Evolutionary conservation across 108 stramenopile species (phyloP).

Genomic region (Nitzschia sp.): DNA sequence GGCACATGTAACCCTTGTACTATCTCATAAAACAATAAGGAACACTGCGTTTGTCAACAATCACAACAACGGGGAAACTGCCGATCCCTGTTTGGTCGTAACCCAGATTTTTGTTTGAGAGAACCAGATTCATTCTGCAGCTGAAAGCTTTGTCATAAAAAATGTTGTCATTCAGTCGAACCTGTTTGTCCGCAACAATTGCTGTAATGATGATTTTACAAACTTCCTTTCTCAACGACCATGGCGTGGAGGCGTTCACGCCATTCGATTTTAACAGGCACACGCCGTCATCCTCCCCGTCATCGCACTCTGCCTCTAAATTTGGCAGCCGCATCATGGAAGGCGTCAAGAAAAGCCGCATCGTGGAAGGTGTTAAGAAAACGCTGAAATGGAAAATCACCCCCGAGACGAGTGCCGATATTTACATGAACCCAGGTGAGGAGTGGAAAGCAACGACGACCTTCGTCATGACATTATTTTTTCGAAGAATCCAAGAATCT

Average conservation of each 20-base stretch:
- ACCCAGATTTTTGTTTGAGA: too few relatives aligned
- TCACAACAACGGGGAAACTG: too few relatives aligned
- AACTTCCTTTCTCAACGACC: not conserved
- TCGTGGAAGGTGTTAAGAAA: not conserved
- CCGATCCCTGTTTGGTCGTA: too few relatives aligned
- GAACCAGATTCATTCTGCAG: too few relatives aligned
- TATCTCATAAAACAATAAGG: too few relatives aligned
- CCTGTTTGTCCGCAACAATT: not conserved
- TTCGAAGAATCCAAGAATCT: not conserved
- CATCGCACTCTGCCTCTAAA: not conserved
- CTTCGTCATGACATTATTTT: not conserved
- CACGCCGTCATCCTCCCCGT: not conserved
- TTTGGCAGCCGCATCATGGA: not conserved
- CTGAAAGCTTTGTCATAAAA: too few relatives aligned
- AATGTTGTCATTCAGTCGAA: not conserved
- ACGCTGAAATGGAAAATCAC: slow-evolving; percentile 1
- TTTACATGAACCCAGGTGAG: slow-evolving; percentile 4
- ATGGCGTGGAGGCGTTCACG: not conserved
- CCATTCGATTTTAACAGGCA: not conserved
- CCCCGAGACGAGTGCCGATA: slow-evolving; percentile 9
- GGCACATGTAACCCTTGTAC: too few relatives aligned
- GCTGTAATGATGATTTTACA: not conserved
- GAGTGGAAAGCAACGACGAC: too few relatives aligned
- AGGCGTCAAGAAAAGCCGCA: not conserved
- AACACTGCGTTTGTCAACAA: too few relatives aligned